Base-by-base conservation (phyloP, 2,329 filamentous ascomycete species). In the Elsinoe arachidis region DNA sequence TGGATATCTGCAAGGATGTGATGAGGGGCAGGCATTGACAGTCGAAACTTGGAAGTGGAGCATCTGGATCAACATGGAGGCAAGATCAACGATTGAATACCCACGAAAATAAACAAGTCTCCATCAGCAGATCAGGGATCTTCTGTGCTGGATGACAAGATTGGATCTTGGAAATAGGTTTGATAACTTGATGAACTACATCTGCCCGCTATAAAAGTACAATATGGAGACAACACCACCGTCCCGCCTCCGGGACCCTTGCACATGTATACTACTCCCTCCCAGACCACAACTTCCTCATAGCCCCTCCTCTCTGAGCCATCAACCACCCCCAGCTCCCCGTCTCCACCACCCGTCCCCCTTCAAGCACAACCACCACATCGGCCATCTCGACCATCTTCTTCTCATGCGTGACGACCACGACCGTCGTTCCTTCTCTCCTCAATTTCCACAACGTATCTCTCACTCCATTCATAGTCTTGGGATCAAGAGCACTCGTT, bases 371-470 rank as follows among this genome's bases (percentile, higher is more conserved):
- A 0, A 92, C 76, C 6, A 96, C 75, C 44, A 81, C 77, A 67
- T 90, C 84, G 0, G 86, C 87, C 59, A 88, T 80, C 58, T 79
- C 78, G 88, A 97, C 96, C 89, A 96, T 95, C 66, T 92, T 86
- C 60, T 76, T 77, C 58, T 80, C 82, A 71, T 96, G 92, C 51
- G 90, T 96, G 38, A 95, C 85, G 21, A 95, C 79, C 14, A 96
- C 76, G 0, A 95, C 82, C 0, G 87, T 87, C 7, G 37, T 57
- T 30, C 61, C 65, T 56, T 62, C 63, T 15, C 61, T 49, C 5
- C 85, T 73, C 1, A 93, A 70, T 0, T 67, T 66, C 35, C 69
- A 70, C 39, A 95, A 76, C 0, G 85, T 85, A 7, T 79, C 72
- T 11, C 87, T 76, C 2, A 96, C 79, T 1, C 78, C 72, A 2